Base-by-base conservation (phyloP, 2,329 filamentous ascomycete genomes). In the Pseudogymnoascus pannorum region DNA sequence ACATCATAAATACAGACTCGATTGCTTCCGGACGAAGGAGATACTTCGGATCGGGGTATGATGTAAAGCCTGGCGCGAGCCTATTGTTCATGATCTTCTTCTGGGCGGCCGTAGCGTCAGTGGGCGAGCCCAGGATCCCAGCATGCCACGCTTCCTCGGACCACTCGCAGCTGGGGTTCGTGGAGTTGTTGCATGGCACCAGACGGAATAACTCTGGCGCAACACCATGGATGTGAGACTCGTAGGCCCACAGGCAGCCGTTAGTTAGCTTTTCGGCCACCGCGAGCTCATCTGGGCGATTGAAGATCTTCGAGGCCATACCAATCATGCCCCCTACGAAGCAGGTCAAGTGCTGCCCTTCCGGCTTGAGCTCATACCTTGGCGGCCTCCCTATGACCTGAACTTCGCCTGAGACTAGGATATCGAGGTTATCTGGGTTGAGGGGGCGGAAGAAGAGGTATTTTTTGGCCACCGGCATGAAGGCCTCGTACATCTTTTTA, bases 271-370 rank as follows among this genome's bases (percentile, higher is more conserved):
- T 82, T 70, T 80, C 80, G 20, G 79, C 87, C 26, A 84, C 78
- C 66, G 86, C 82, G n/a, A 89, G 74, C 67, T 89, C 85, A 22
- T 80, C 77, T 2, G 80, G 77, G 1, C 78, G 74, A 7, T 78
- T 76, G 64, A 88, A 87, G 40, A 88, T 80, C 69, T 84, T 85
- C 44, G 83, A 83, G 31, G 82, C 84, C 67, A 89, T 75, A 7
- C 79, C 86, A 62, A 87, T 84, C 87, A 89, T 89, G 67, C 86
- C 87, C 33, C 87, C 87, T 36, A 87, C 75, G 71, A 89, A 89
- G 69, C 87, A 89, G 4, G 84, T 85, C 60, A 88, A 75, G 68
- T 88, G 84, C 57, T 73, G 70, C 12, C 67, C 60, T 36, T 64
- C 75, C 48, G 69, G 66, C 72, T 64, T 62, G 26, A 67, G 61